Evolutionary conservation across 2,329 filamentous ascomycete species (phyloP).

Genomic region (Colletotrichum tofieldiae): DNA sequence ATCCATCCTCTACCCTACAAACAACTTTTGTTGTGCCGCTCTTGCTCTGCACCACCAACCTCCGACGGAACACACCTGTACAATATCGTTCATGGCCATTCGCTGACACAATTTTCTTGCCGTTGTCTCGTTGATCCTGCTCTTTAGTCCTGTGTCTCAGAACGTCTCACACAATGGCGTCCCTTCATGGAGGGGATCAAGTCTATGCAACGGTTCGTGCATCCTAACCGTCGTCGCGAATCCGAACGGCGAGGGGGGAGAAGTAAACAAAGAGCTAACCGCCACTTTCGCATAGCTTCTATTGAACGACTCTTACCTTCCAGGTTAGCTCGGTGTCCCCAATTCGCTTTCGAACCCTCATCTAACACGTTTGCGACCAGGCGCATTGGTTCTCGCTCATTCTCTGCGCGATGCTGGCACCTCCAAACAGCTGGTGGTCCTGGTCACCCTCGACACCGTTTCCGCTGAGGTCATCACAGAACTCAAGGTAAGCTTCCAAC

Average conservation of each 20-base stretch:
- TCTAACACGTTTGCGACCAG: constrained; percentile 61
- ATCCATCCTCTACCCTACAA: constrained; percentile 1
- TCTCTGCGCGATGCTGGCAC: constrained; percentile 93
- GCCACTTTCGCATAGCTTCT: constrained; percentile 76
- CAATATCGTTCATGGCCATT: constrained; percentile 37
- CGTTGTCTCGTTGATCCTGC: constrained; percentile 36
- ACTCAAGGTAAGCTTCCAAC: constrained; percentile 73
- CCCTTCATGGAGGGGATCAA: constrained; percentile 59
- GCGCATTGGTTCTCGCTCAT: constrained; percentile 93
- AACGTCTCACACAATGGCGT: constrained; percentile 54
- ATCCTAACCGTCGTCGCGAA: constrained; percentile 27
- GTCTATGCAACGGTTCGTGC: constrained; percentile 71
- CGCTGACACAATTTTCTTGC: constrained; percentile 20
- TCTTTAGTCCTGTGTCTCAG: constrained; percentile 41
- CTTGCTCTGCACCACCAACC: constrained; percentile 24
- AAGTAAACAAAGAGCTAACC: constrained; percentile 46
- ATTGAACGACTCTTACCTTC: constrained; percentile 92
- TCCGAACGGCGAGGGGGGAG: not conserved
- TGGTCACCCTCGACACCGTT: constrained; percentile 87
- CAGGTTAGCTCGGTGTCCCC: constrained; percentile 73
- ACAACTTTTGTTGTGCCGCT: constrained; percentile 31
- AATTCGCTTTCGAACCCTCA: constrained; percentile 41
- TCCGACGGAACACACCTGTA: constrained; percentile 16
- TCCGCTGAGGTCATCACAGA: constrained; percentile 82
- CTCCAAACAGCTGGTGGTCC: constrained; percentile 85